phyloP scores from a whole-genome alignment of 345 rosid species.

The Citrus reticulata region DNA sequence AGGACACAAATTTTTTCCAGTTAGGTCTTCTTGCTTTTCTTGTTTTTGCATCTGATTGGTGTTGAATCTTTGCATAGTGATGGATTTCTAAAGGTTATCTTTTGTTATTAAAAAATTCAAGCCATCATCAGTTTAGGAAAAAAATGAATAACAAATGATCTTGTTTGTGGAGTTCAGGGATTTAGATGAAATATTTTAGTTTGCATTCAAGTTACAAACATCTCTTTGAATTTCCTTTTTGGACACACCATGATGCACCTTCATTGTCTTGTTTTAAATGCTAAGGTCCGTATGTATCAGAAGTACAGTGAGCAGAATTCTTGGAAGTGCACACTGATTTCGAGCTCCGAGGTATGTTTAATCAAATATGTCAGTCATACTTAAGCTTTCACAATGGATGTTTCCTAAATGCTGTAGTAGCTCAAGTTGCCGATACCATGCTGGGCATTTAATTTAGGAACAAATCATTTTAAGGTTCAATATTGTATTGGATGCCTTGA shows the following conservation, averaged over 20 bases:
- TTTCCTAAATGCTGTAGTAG: neutral
- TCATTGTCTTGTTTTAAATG: constrained; percentile 14
- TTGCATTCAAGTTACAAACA: neutral
- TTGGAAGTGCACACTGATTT: constrained; percentile 60
- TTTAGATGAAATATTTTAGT: neutral
- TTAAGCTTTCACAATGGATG: neutral
- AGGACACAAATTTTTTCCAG: neutral
- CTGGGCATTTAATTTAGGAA: neutral
- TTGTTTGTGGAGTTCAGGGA: neutral
- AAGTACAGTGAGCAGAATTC: constrained; percentile 81
- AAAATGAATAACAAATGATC: neutral
- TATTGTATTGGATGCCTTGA: neutral
- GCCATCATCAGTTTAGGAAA: neutral
- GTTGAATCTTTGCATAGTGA: neutral
- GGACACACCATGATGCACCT: constrained; percentile 14
- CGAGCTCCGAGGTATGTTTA: constrained; percentile 70
- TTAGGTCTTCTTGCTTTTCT: neutral
- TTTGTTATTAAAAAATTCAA: neutral
- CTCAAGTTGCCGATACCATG: neutral
- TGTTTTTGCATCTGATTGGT: neutral
- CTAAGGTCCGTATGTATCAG: constrained; percentile 85
- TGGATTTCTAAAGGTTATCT: neutral
- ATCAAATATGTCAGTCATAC: neutral
- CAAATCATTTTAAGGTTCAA: neutral
- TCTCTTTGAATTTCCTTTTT: constrained; percentile 3